Percentiles rank a stretch among this genome's conserved stretches.
Evolutionary conservation across 306 rosid genomes (phyloP).

Genomic region (Gillenia trifoliata): DNA sequence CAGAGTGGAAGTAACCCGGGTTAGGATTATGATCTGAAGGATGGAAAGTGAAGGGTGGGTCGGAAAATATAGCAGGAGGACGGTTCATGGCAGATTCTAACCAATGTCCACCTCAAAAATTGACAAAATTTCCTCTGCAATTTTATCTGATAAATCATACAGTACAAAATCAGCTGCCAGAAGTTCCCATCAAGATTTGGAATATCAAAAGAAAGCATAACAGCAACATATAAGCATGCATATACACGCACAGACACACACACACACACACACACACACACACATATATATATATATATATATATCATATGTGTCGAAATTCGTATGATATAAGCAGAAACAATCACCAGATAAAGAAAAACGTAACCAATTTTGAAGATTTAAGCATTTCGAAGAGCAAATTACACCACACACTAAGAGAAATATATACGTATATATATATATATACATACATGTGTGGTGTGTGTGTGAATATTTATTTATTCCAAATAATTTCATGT

Average conservation of each 20-base stretch:
- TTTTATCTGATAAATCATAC: neutral
- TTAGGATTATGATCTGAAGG: conserved; percentile 32
- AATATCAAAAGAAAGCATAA: neutral
- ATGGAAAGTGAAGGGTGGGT: conserved; percentile 9
- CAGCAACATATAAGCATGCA: neutral
- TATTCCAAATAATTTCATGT: neutral
- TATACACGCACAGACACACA: neutral
- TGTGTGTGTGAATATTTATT: too few species aligned
- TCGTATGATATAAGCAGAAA: neutral
- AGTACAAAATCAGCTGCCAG: neutral
- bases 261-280: neutral
- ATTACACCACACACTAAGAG: neutral
- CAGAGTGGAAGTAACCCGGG: conserved; percentile 1
- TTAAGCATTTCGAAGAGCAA: neutral
- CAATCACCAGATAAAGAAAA: neutral
- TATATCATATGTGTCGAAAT: too few species aligned
- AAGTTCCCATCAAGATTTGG: neutral
- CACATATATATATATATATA: too few species aligned
- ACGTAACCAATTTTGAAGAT: neutral
- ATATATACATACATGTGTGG: too few species aligned
- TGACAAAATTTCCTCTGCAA: neutral
- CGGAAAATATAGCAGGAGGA: conserved; percentile 18
- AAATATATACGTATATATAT: too few species aligned
- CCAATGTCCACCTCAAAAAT: neutral
- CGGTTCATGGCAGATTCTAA: conserved; percentile 17